phyloP scores from a whole-genome alignment of 768 basidiomycete species.

The Suillus cothurnatus region DNA sequence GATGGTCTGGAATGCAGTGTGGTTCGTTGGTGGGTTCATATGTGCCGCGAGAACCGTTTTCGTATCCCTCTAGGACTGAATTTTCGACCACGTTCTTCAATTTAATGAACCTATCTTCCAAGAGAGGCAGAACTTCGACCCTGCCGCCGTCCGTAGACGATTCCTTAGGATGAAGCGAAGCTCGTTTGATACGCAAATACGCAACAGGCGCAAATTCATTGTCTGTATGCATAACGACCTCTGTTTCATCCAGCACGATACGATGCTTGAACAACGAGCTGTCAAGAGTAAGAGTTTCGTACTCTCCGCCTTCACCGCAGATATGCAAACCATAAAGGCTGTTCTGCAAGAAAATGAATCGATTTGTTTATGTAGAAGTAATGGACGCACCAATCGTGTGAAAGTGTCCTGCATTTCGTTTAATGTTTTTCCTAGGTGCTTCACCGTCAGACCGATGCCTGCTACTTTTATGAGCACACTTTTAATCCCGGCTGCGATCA shows the following conservation, averaged over 20 bases:
- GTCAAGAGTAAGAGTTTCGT: conserved; percentile 91
- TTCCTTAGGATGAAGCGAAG: conserved; percentile 60
- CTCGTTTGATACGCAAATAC: conserved; percentile 78
- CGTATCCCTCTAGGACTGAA: background rate
- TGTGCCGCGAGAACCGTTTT: background rate
- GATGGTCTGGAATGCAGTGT: conserved; percentile 8
- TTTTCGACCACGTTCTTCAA: background rate
- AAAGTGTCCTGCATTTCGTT: conserved; percentile 74
- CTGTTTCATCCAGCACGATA: conserved; percentile 67
- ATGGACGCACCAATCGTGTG: conserved; percentile 59
- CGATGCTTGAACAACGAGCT: conserved; percentile 84
- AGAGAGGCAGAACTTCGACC: conserved; percentile 48
- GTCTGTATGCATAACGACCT: conserved; percentile 77
- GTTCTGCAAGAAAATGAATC: conserved; percentile 50
- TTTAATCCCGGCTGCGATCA: conserved; percentile 79
- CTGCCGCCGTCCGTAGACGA: conserved; percentile 11
- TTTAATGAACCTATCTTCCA: conserved; percentile 37
- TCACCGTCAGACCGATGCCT: conserved; percentile 80
- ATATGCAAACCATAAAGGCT: conserved; percentile 84
- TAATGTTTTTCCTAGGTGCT: conserved; percentile 80
- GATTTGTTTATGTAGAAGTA: background rate
- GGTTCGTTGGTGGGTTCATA: background rate
- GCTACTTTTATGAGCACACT: conserved; percentile 94
- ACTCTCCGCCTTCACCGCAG: conserved; percentile 98
- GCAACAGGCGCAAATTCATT: conserved; percentile 90